Base-by-base conservation (phyloP, 73 alveolate genomes). In the Blepharisma japonicum region DNA sequence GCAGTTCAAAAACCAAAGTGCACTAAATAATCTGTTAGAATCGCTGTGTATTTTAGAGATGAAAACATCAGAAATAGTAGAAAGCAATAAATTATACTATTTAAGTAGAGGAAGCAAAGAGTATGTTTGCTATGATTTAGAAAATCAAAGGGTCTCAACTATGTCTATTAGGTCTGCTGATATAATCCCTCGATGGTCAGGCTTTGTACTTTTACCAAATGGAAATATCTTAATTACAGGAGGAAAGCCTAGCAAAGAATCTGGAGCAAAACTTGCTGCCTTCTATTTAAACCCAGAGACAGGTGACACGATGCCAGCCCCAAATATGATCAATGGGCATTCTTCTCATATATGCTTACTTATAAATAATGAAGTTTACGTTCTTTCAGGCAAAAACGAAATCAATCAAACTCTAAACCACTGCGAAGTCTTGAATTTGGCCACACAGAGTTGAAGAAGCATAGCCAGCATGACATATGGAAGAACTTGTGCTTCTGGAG, bases 401-500 rank as follows among this genome's bases (percentile, higher is more conserved):
- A 39, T 14, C 11, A 61, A 61, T 5, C 14, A 14, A 18, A 14
- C 47, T 5, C 47, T 14, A 14, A 61, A 39, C 23, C 46, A 18
- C 47, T 61, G 74, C 23, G 74, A 61, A 25, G 74, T 61, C 23
- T 25, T 61, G 14, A 39, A 61, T 61, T 14, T 39, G 14, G 14
- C 14, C 23, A 61, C 74, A 9, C 47, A 61, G 23, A 61, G 18
- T 2, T 61, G 74, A 39, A 61, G 46, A 14, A 8, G 47, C 5
- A 61, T 61, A 1, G 74, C 47, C 38, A 61, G 47, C 14, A 61
- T 61, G 18, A 61, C 14, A 1, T 61, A 14, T 25, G 47, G 47
- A 25, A 61, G 74, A 25, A 61, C 74, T 25, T 61, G 74, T 61
- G 74, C 74, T n/a, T n/a, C 74, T 61, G 74, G 74, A 5, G 14